Conservation (phyloP, 1,284 basidiomycete species). For the Exobasidium rhododendri region DNA sequence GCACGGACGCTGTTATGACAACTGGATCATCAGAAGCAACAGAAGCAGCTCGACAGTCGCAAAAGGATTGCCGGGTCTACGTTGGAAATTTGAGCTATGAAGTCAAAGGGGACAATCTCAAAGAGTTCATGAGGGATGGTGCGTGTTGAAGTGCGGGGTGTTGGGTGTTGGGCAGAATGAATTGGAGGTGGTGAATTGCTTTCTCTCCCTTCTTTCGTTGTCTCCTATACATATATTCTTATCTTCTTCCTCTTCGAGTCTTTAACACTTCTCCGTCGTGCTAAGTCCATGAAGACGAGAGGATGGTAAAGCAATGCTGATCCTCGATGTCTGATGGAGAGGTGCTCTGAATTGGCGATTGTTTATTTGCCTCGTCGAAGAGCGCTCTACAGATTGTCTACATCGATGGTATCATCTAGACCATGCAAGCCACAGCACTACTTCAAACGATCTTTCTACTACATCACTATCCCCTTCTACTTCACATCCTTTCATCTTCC, state of each 20-base stretch:
- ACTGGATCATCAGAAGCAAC: background rate
- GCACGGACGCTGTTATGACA: background rate
- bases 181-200: background rate
- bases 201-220: background rate
- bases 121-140: slow-evolving; percentile 57
- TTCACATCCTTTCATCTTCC: background rate
- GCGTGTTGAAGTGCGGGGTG: slow-evolving; percentile 25
- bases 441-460: too few relatives aligned
- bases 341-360: too few relatives aligned
- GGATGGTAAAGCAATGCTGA: too few relatives aligned
- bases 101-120: slow-evolving; percentile 93
- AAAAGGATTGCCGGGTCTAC: slow-evolving; percentile 95
- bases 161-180: background rate
- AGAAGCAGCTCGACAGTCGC: slow-evolving; percentile 74
- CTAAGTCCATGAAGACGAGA: too few relatives aligned
- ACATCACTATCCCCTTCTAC: background rate
- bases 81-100: slow-evolving; percentile 97
- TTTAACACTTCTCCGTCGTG: background rate
- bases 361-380: too few relatives aligned
- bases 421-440: too few relatives aligned
- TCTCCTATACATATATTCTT: too few relatives aligned
- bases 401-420: too few relatives aligned
- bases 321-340: too few relatives aligned
- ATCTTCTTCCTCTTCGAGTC: background rate
- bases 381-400: too few relatives aligned